Conservation (phyloP, 495 filamentous ascomycete genomes). For the Neurospora sp. region DNA sequence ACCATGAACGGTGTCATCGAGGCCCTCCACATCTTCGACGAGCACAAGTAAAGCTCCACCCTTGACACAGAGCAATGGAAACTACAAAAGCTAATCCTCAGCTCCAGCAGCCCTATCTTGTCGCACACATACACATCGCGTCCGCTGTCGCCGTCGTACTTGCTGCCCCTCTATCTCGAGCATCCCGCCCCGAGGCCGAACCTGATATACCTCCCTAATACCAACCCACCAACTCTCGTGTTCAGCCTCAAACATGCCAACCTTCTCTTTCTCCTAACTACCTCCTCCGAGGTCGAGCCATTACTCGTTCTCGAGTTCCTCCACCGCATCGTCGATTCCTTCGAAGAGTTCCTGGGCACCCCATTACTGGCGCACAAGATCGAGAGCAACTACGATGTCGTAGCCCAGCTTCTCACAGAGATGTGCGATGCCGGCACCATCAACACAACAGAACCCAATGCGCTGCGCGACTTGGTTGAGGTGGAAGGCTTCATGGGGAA, state of each 20-base stretch:
- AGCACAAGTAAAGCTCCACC: constrained; percentile 57
- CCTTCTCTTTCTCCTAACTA: constrained; percentile 76
- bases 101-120: constrained; percentile 35
- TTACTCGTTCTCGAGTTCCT: constrained; percentile 95
- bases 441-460: constrained; percentile 87
- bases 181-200: constrained; percentile 77
- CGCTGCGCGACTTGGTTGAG: constrained; percentile 82
- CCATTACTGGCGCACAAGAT: constrained; percentile 79
- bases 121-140: constrained; percentile 54
- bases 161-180: constrained; percentile 80
- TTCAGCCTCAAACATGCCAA: constrained; percentile 82
- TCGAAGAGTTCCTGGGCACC: constrained; percentile 92
- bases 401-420: constrained; percentile 85
- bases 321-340: constrained; percentile 79
- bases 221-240: constrained; percentile 76
- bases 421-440: constrained; percentile 94
- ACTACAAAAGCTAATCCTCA: neutral
- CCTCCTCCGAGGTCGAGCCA: constrained; percentile 76
- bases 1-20: constrained; percentile 79
- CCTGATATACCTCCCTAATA: constrained; percentile 71
- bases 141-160: constrained; percentile 62
- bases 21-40: constrained; percentile 93
- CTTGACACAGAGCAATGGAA: constrained; percentile 1
- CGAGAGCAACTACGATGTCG: constrained; percentile 83
- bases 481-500: constrained; percentile 84